Base-by-base conservation (phyloP, 2,329 filamentous ascomycete species). In the Ceratocystis eucalypticola region DNA sequence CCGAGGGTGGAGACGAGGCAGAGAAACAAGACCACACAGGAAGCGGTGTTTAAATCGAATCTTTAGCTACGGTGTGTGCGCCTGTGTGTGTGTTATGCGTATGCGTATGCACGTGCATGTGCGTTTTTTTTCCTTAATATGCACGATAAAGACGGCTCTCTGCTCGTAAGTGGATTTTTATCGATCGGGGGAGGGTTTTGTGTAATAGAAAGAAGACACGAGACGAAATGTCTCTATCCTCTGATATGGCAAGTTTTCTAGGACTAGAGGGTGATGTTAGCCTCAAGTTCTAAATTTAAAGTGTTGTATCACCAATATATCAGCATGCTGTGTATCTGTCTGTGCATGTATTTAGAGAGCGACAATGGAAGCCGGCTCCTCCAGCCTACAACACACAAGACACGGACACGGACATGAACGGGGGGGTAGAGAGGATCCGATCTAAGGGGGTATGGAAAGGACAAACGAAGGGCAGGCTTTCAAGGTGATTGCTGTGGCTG, bases 201-300 rank as follows among this genome's bases (percentile, higher is more conserved):
- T 53, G 48, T 53, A 53, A 53, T 53, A 10, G 48, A 53, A 53
- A 53, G 48, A 53, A 53, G 48, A 53, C 48, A 53, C 48, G 48
- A 28, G 48, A 53, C 48, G 22, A 28, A 53, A 22, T 53, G 22
- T 41, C 37, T 41, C 37, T 41, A 41, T 41, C 12, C 37, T 41
- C 1, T 12, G 37, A 41, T 41, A 15, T 41, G 37, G 37, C 10
- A 25, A 53, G 48, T 53, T 25, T 53, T 53, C 48, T 53, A 15
- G 20, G 15, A 37, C 55, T n/a, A 37, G 55, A 22, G 55, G 30
- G 55, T 59, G 15, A 8, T 59, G 55, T 59, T 59, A 59, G 55
- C 30, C 28, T 59, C 55, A 37, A 20, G 10, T n/a, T 59, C 28
- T n/a, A 30, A n/a, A 15, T 59, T 8, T 33, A 15, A 30, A 59